Base-by-base conservation (phyloP, 2,329 filamentous ascomycete genomes). In the Trichoderma simmonsii region DNA sequence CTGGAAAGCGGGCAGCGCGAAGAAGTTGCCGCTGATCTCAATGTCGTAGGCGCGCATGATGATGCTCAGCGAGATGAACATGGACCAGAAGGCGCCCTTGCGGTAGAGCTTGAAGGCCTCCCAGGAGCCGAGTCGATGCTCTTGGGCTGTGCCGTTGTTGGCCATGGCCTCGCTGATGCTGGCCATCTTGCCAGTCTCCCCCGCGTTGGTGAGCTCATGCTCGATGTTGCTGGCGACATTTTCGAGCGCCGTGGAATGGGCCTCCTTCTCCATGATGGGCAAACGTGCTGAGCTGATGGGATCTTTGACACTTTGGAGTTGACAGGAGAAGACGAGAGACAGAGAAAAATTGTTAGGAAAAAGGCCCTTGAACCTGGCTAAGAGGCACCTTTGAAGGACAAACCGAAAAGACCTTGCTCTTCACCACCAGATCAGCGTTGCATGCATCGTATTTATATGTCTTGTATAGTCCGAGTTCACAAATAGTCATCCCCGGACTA, bases 41-140 rank as follows among this genome's bases (percentile, higher is more conserved):
- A 78, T 80, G 30, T 82, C 81, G 68, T 82, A 82, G 14, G 80
- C 83, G 34, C 84, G 83, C 83, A 85, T 85, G 74, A 85, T 80
- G 65, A 84, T 80, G 6, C 79, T 79, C 61, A 78, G 77, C 26
- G 80, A 81, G 6, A 83, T 75, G 15, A 81, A 68, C 6, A 82
- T 74, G 26, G 80, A 81, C 81, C 81, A 83, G 14, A 78, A 72
- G 30, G 83, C 77, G 5, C 81, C 82, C 76, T 79, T 78, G 26
- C 78, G 81, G 73, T 81, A 81, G 26, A 75, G 73, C 2, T 75
- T 73, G 11, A 81, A 73, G 3, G 80, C 80, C 30, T 80, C 54
- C 63, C 34, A 65, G 0, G 26, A 30, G 26, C 60, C 61, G 11
- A 71, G 60, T 24, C 61, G 48, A 39, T 71, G 70, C 43, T 71